Base-by-base conservation (phyloP, 805 yeast species). In the Yarrowia sp. region DNA sequence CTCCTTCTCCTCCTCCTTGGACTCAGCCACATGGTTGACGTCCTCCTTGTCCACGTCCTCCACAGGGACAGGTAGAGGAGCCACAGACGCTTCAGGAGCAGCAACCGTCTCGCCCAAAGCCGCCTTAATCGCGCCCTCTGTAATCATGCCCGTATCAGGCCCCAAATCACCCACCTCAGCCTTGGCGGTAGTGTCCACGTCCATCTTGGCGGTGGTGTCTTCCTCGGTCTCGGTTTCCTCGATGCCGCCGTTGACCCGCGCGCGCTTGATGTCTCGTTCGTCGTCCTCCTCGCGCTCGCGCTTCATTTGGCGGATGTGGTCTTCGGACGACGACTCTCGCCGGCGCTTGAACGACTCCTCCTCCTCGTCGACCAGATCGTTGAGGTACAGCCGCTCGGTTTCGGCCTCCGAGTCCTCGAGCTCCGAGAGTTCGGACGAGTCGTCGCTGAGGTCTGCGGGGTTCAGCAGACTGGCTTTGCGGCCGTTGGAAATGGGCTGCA, bases 381-480 rank as follows among this genome's bases (percentile, higher is more conserved):
- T 70, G 83, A 77, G 73, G 52, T 86, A 94, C 91, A 92, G 86
- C 72, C 86, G 88, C 74, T 92, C 97, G 0, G 98, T 92, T 75
- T 92, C 98, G 17, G 95, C 97, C 77, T 92, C 97, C 15, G 95
- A 88, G 71, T 87, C 83, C 24, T 68, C 70, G 46, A 68, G 60
- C 44, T 68, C 70, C 13, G 83, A 87, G 68, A 85, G 81, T 66
- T 85, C 89, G 47, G 82, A 79, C 17, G 75, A 76, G 50, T 71
- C 73, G 60, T 71, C 73, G 42, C 70, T 70, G 40, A 71, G 70
- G 66, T 61, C 66, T 8, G 66, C 55, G 8, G 66, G 52, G 34
- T 42, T 65, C 17, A 65, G 63, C 20, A 65, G 47, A 7, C 56
- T 66, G 39, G 39, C 40, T 9, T 58, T 33, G 6, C 64, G 33